Percentiles rank a stretch among this genome's conserved stretches.
Evolutionary conservation across 805 yeast genomes (phyloP).

Genomic region (Candida anglica): DNA sequence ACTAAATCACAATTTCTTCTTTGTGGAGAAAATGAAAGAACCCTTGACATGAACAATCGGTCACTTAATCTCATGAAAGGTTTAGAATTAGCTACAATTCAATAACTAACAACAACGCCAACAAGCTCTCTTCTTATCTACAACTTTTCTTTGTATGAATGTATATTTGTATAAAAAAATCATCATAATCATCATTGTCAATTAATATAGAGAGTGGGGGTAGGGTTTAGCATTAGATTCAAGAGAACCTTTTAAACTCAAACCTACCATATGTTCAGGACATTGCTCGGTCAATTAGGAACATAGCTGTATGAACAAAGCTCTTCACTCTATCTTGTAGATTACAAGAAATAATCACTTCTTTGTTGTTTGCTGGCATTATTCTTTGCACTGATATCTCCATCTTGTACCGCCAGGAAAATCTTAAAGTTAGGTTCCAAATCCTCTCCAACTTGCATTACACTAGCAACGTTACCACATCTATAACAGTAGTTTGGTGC

Average conservation of each 20-base stretch:
- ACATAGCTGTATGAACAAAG: no score
- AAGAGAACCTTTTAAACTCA: no score
- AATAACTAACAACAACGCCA: neutral
- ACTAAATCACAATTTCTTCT: slow-evolving; percentile 6
- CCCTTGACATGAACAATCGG: neutral
- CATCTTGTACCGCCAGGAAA: slow-evolving; percentile 94
- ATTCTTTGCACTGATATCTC: slow-evolving; percentile 41
- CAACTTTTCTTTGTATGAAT: no score
- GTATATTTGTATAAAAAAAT: slow-evolving; percentile 3
- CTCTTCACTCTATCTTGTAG: no score
- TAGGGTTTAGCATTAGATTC: no score
- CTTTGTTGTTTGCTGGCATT: slow-evolving; percentile 39
- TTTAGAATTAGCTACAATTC: neutral
- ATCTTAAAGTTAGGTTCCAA: slow-evolving; percentile 87
- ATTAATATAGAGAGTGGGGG: no score
- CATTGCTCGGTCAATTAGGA: no score
- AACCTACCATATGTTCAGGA: no score
- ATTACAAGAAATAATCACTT: slow-evolving; percentile 40
- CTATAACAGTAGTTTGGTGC: slow-evolving; percentile 97
- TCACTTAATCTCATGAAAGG: neutral
- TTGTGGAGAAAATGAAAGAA: slow-evolving; percentile 2
- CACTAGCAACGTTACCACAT: slow-evolving; percentile 98
- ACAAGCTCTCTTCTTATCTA: neutral
- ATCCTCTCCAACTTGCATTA: slow-evolving; percentile 90
- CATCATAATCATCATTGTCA: slow-evolving; percentile 6